A percentile compares a stretch with the other conserved stretches of the same genome.
phyloP scores from a whole-genome alignment of 2,329 filamentous ascomycete genomes.

The Botrytis elliptica region DNA sequence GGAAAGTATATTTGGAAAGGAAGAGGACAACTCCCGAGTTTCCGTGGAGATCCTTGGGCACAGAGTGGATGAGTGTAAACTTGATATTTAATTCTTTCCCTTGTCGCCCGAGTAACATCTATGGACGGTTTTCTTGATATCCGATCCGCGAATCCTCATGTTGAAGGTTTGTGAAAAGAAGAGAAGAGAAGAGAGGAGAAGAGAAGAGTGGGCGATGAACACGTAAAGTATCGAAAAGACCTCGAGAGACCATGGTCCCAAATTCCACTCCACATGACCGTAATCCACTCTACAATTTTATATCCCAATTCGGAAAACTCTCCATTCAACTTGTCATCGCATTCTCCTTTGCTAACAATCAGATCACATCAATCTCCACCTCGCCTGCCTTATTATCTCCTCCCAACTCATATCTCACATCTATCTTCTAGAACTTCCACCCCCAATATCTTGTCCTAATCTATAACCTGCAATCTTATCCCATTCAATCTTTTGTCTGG shows the following conservation, averaged over 20 bases:
- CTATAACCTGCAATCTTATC: conserved; percentile 95
- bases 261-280: background rate
- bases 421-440: conserved; percentile 58
- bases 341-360: background rate
- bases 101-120: background rate
- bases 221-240: background rate
- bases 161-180: background rate
- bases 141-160: background rate
- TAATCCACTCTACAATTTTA: background rate
- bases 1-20: background rate
- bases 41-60: background rate
- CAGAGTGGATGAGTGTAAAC: background rate
- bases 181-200: background rate
- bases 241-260: background rate
- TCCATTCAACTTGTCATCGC: conserved; percentile 5
- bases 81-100: background rate
- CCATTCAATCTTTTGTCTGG: conserved; percentile 98
- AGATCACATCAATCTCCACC: background rate
- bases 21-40: background rate
- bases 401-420: background rate
- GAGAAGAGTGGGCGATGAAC: background rate
- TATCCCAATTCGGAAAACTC: background rate
- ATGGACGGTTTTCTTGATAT: background rate
- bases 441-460: conserved; percentile 76
- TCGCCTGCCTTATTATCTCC: background rate